These are phyloP conservation scores for Crucibulum cyathiforme DNA, from an alignment of 1,284 basidiomycete species.

Conservation along the genomic window DNA sequence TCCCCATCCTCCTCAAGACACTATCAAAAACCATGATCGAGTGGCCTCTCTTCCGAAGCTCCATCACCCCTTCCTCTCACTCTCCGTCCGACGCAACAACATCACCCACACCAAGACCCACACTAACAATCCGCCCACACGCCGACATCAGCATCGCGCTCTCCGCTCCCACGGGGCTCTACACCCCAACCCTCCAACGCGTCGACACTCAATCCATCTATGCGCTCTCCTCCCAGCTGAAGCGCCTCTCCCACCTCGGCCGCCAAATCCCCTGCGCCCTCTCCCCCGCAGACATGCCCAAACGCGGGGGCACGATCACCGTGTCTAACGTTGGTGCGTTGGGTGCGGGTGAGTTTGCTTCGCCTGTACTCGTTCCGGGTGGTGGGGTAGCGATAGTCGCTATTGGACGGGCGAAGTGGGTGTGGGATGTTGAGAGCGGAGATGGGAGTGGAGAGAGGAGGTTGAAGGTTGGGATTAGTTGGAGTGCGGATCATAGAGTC, in stretches of 20 bases:
- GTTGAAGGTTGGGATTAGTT: slow-evolving; percentile 79
- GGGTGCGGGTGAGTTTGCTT: slow-evolving; percentile 74
- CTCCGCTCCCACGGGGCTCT: slow-evolving; percentile 84
- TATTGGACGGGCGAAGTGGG: slow-evolving; percentile 84
- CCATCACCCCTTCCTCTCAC: slow-evolving; percentile 56
- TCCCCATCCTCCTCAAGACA: slow-evolving; percentile 79
- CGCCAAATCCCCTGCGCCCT: slow-evolving; percentile 70
- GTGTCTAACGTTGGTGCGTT: slow-evolving; percentile 89
- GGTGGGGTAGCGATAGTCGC: slow-evolving; percentile 93
- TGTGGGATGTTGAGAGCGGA: slow-evolving; percentile 67
- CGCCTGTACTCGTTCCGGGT: slow-evolving; percentile 85
- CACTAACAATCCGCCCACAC: slow-evolving; percentile 70
- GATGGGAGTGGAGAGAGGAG: slow-evolving; percentile 60
- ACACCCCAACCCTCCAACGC: slow-evolving; percentile 82
- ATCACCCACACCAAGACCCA: slow-evolving; percentile 52
- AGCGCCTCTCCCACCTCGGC: slow-evolving; percentile 67
- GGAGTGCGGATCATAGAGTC: slow-evolving; percentile 91
- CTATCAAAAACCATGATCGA: slow-evolving; percentile 51
- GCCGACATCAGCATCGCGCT: slow-evolving; percentile 80
- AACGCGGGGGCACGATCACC: slow-evolving; percentile 78
- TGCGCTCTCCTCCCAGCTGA: slow-evolving; percentile 68
- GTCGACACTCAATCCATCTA: slow-evolving; percentile 70
- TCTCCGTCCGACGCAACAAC: slow-evolving; percentile 16
- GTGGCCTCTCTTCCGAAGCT: slow-evolving; percentile 82
- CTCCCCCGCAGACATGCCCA: slow-evolving; percentile 68